Base-by-base conservation (phyloP, 2,329 filamentous ascomycete species). In the Clonostachys sp. region DNA sequence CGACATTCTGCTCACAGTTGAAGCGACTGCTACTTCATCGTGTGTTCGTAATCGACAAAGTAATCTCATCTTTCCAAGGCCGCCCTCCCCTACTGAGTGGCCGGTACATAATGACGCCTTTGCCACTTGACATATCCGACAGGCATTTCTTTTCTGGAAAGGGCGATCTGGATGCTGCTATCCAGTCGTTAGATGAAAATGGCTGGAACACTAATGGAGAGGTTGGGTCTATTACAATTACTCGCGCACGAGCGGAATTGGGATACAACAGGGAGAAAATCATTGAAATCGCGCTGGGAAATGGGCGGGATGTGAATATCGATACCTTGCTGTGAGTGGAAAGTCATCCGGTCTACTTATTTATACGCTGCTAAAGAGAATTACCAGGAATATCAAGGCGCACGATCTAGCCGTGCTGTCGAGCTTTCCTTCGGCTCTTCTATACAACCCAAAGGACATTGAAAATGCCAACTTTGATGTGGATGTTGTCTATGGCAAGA, bases 41-140 rank as follows among this genome's bases (percentile, higher is more conserved):
- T 3, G 51, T 72, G 17, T 74, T 71, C 47, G 63, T 58, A 33
- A 54, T 70, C 8, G 79, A 83, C 53, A 80, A 81, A 40, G 70
- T 70, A 10, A 61, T 67, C 1, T 70, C 75, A 0, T 67, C 74
- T 0, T 80, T 81, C 42, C 72, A 73, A 1, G 80, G 80, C 1
- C 64, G 78, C 1, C 81, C 80, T 1, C 80, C 80, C 0, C 58
- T 74, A 3, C 57, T 81, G 6, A 69, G 70, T 10, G 70, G 77
- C 33, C 70, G 76, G 2, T 83, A 81, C 53, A 76, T 72, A 42
- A 70, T 70, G 8, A 71, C 78, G 2, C 76, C 78, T 14, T 56
- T 74, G 3, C 79, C 80, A 0, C 61, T 83, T 0, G 81, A 83
- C 53, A 56, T 84, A 0, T 66, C 61, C 5, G 78, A 82, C 41